These are phyloP conservation scores for Cytidiella melzeri DNA, from an alignment of 768 basidiomycete species.

Conservation along the genomic window DNA sequence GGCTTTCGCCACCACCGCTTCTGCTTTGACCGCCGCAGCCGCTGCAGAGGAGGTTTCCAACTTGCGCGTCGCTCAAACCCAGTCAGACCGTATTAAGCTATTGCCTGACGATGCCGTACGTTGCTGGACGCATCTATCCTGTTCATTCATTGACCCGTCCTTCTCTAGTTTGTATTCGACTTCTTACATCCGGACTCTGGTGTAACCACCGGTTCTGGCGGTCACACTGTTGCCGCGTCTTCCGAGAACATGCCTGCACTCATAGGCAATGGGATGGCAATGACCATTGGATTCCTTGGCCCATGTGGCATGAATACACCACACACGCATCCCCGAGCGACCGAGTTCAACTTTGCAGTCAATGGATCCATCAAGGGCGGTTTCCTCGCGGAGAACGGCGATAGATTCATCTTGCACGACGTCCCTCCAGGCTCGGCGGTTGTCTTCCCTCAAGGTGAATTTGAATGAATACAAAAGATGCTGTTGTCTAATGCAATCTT, in stretches of 20 bases:
- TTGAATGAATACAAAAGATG: not conserved
- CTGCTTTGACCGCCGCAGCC: constrained; percentile 5
- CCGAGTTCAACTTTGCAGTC: constrained; percentile 27
- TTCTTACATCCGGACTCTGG: constrained; percentile 20
- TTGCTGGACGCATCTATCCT: too few relatives aligned
- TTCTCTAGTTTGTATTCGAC: constrained; percentile 27
- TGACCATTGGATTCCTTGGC: constrained; percentile 24
- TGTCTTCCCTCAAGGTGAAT: constrained; percentile 20
- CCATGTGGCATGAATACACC: constrained; percentile 31
- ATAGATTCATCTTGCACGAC: constrained; percentile 22
- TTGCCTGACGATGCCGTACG: constrained; percentile 7
- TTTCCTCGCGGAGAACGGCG: constrained; percentile 26
- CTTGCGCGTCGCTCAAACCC: constrained; percentile 6
- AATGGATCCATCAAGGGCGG: constrained; percentile 24
- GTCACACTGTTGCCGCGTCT: constrained; percentile 20
- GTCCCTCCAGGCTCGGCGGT: constrained; percentile 18
- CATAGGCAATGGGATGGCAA: constrained; percentile 23
- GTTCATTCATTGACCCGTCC: too few relatives aligned
- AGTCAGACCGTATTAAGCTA: constrained; percentile 10
- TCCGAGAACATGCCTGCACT: constrained; percentile 24
- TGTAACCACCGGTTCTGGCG: constrained; percentile 18
- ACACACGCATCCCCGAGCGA: constrained; percentile 30
- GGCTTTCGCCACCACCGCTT: not conserved
- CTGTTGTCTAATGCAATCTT: not conserved
- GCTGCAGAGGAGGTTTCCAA: constrained; percentile 7